Conservation (phyloP, 768 basidiomycete genomes). For the Auricularia cornea region DNA sequence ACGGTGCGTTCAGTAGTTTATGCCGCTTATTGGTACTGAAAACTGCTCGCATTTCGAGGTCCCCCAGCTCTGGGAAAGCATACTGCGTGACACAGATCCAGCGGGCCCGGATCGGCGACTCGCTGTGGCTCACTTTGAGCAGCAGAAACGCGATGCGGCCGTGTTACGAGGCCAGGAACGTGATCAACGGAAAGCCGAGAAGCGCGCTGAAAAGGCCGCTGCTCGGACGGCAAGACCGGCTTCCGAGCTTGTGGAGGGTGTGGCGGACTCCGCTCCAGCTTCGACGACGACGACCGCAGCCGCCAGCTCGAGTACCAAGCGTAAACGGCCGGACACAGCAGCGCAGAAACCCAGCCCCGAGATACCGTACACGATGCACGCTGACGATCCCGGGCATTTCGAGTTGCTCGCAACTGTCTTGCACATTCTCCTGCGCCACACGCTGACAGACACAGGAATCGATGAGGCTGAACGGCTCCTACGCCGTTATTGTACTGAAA, state of each 20-base stretch:
- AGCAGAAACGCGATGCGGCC: background rate
- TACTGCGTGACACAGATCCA: conserved; percentile 6
- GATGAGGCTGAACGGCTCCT: conserved; percentile 12
- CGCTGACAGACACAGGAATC: conserved; percentile 9
- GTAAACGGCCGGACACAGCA: no score
- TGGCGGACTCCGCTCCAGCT: no score
- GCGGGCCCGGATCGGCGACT: background rate
- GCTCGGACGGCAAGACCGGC: no score
- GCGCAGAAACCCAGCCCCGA: background rate
- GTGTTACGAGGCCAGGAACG: background rate
- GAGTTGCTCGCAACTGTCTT: conserved; percentile 14
- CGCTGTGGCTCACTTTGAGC: background rate
- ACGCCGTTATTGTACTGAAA: conserved; percentile 16
- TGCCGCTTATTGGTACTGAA: no score
- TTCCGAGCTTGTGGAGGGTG: no score
- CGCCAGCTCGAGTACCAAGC: no score
- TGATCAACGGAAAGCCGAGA: no score
- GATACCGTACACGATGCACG: background rate
- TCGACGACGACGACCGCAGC: no score
- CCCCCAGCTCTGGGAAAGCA: background rate
- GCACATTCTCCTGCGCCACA: conserved; percentile 8
- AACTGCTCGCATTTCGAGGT: background rate
- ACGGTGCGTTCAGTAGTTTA: background rate
- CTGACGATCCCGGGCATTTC: conserved; percentile 15
- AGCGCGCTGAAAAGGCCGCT: no score